These are phyloP conservation scores for Oryza brachyantha DNA, from an alignment of 176 grass and related monocot genomes.

Conservation along the genomic window DNA sequence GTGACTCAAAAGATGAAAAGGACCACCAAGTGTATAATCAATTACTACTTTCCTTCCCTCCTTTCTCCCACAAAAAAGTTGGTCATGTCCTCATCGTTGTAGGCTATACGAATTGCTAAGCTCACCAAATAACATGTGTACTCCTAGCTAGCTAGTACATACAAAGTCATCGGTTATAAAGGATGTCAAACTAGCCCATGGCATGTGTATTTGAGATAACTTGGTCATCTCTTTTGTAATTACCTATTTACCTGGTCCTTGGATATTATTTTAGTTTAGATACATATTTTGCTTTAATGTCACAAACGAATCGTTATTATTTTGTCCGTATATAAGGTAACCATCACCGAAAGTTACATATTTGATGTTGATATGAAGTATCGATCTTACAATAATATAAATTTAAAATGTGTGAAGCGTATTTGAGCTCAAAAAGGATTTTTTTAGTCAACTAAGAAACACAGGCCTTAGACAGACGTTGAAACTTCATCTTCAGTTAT, in stretches of 20 bases:
- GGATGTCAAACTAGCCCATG: background rate
- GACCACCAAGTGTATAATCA: constrained; percentile 1
- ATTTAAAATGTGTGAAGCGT: background rate
- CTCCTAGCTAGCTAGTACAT: background rate
- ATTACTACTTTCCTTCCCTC: background rate
- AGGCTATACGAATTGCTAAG: background rate
- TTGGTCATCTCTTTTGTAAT: background rate
- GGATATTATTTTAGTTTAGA: background rate
- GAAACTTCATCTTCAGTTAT: background rate
- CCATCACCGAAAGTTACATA: background rate
- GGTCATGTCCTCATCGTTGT: background rate
- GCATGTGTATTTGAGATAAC: background rate
- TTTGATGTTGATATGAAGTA: background rate
- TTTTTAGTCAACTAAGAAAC: background rate
- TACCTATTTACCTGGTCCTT: background rate
- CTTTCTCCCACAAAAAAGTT: background rate
- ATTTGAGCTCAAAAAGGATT: background rate
- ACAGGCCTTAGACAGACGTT: background rate
- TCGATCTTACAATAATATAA: background rate
- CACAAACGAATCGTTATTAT: background rate
- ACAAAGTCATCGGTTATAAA: background rate
- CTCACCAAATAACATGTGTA: background rate
- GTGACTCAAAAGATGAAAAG: constrained; percentile 8
- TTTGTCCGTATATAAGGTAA: background rate
- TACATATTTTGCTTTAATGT: background rate